Percentiles rank a stretch among this genome's conserved stretches.
Evolutionary conservation across 2,329 filamentous ascomycete genomes (phyloP).

Genomic region (Aspergillus pseudotamarii): DNA sequence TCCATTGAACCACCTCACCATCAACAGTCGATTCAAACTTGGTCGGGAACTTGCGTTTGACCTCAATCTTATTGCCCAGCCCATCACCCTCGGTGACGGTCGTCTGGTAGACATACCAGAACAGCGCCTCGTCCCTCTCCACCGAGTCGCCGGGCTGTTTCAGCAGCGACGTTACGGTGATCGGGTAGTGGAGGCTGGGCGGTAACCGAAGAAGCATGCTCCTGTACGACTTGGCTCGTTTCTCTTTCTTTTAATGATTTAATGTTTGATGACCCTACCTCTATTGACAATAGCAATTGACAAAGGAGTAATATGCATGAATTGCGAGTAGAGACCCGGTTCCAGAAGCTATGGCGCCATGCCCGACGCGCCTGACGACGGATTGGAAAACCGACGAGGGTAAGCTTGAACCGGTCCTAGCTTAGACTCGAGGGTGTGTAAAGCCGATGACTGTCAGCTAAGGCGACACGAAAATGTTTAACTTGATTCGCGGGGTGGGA

Average conservation of each 20-base stretch:
- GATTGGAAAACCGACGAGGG: slow-evolving; percentile 3
- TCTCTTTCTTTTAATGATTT: slow-evolving; percentile 5
- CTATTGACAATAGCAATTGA: background rate
- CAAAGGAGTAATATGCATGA: background rate
- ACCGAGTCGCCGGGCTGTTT: slow-evolving; percentile 75
- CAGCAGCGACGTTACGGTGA: slow-evolving; percentile 84
- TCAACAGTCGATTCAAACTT: slow-evolving; percentile 84
- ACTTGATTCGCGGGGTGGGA: background rate
- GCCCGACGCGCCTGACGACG: slow-evolving; percentile 14
- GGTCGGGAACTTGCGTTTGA: slow-evolving; percentile 71
- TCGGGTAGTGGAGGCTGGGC: slow-evolving; percentile 78
- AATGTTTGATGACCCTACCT: background rate
- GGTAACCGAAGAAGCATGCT: slow-evolving; percentile 53
- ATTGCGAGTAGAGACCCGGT: slow-evolving; percentile 10
- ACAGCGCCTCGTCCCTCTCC: slow-evolving; percentile 73
- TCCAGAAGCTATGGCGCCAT: slow-evolving; percentile 23
- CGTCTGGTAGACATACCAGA: slow-evolving; percentile 86
- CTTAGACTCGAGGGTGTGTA: background rate
- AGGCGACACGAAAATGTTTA: background rate
- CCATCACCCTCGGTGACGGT: slow-evolving; percentile 68
- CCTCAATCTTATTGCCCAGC: slow-evolving; percentile 72
- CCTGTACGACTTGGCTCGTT: slow-evolving; percentile 11
- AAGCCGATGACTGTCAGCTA: background rate
- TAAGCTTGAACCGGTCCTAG: background rate
- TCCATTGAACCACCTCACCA: slow-evolving; percentile 77